Conservation (phyloP, 805 yeast genomes). For the Tetrapisispora taiwanensis region DNA sequence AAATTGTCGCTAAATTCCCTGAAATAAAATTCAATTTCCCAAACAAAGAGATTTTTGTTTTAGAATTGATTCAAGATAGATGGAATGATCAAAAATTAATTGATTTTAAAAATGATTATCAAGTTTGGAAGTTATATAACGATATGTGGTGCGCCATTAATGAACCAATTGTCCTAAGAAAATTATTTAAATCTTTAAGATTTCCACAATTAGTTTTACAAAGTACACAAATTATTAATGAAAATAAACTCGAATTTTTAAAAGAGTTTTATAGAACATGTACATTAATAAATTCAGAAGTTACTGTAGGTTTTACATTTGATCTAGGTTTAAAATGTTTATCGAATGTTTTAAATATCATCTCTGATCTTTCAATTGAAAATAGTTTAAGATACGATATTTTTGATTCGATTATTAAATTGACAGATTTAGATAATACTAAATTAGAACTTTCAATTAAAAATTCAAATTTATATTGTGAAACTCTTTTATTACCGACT, state of each 20-base stretch:
- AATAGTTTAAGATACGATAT: constrained; percentile 5
- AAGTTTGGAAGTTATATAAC: constrained; percentile 44
- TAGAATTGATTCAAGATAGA: constrained; percentile 53
- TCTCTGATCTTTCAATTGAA: constrained; percentile 1
- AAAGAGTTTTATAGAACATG: constrained; percentile 12
- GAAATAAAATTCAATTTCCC: constrained; percentile 41
- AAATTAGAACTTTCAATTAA: constrained; percentile 11
- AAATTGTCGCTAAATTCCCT: constrained; percentile 28
- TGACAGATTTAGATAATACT: constrained; percentile 15
- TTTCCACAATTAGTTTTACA: constrained; percentile 25
- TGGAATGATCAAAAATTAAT: constrained; percentile 39
- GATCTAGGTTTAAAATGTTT: constrained; percentile 19
- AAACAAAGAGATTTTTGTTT: constrained; percentile 41
- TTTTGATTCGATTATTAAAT: constrained; percentile 12
- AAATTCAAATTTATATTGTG: constrained; percentile 13
- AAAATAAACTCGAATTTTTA: constrained; percentile 8
- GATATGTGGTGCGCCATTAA: constrained; percentile 30
- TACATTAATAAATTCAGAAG: constrained; percentile 16
- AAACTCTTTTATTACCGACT: constrained; percentile 16
- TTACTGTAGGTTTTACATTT: constrained; percentile 18
- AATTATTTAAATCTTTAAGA: constrained; percentile 35
- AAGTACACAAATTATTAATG: constrained; percentile 1
- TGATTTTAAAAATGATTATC: constrained; percentile 34
- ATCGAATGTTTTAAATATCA: constrained; percentile 11
- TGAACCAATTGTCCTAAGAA: constrained; percentile 28